Base-by-base conservation (phyloP, 305 asterid species). In the Rubia occidens region DNA sequence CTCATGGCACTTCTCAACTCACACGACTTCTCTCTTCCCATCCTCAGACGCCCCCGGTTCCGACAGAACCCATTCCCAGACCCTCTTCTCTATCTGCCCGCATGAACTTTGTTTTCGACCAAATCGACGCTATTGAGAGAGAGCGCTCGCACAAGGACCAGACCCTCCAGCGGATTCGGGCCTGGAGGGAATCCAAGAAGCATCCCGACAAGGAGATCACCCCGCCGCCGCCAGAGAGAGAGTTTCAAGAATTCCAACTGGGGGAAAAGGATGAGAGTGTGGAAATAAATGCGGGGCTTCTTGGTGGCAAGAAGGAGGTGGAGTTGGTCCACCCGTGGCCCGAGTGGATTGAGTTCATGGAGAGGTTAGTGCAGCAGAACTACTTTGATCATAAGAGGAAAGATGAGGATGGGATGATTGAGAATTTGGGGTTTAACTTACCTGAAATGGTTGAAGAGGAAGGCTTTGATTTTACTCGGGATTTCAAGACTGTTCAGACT, bases 271-370 rank as follows among this genome's bases (percentile, higher is more conserved):
- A 71, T 58, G 79, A 71, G 74, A 75, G 42, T 65, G 76, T 21
- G 61, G 54, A 47, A 18, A 14, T 14, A 3, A 84, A 73, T 58
- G 79, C 43, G 18, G 75, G 77, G 70, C 15, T 80, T 82, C 78
- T 62, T 72, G 73, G 67, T 74, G 71, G 66, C 70, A 85, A 83
- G 70, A 81, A 74, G 81, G 83, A 82, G 74, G 88, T 92, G 82
- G 96, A 88, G 80, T 67, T 89, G 76, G 91, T 85, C 71, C 98
- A 92, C 76, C 98, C 96, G 0, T 92, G 97, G 98, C 80, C 93
- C 6, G 98, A 92, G 81, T 89, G 98, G 98, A 74, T 92, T 49
- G 96, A 85, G 83, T 72, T 89, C 75, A 86, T 92, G 96, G 97
- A 88, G 89, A 85, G 96, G 79, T 81, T 92, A 65, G 83, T 92